Evolutionary conservation across 1,139 yeast species (phyloP), one percentile per base, ranked within the genome.

Genomic region (Hansenula sp.): DNA sequence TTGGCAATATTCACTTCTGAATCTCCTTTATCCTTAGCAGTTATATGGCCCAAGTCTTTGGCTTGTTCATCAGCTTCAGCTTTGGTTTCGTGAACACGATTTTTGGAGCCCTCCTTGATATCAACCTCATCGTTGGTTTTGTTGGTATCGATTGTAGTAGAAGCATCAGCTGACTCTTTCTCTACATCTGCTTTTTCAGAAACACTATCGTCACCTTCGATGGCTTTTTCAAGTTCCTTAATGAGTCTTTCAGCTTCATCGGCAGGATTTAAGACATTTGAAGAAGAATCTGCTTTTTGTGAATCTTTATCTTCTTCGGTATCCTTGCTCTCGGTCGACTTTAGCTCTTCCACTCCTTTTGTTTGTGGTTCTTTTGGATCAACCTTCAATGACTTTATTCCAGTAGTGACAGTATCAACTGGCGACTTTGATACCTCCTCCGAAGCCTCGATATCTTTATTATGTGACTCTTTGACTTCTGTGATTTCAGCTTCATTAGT

Each of bases 141-240:
- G 5, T 13, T 29, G 17, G 21, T 32, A 16, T 24, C 41, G 29
- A n/a, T 46, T 18, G 27, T 32, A 1, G 28, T n/a, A 3, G 25
- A 9, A 21, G 5, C 9, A 6, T 21, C 25, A 21, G 25, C 9
- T 6, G 25, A 9, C 8, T 9, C 25, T 5, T 15, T 15, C 10
- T 38, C 46, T 16, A 41, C 28, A 17, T 42, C 49, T 13, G 35
- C 47, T 24, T 47, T 46, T 5, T 37, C 28, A n/a, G 41, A 32
- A 18, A 46, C 43, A 28, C 38, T 45, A 13, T 37, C 42, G 33
- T 38, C 42, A 24, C 42, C 52, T 12, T 48, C 38, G 8, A 36
- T 46, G 5, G 48, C 45, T 13, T 38, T 45, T 28, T 45, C 55
- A 38, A 41, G 45, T 31, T 47, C 51, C 11, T 28, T 27, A n/a